phyloP scores from a whole-genome alignment of 495 filamentous ascomycete genomes.

The Friedmanniomyces simplex region DNA sequence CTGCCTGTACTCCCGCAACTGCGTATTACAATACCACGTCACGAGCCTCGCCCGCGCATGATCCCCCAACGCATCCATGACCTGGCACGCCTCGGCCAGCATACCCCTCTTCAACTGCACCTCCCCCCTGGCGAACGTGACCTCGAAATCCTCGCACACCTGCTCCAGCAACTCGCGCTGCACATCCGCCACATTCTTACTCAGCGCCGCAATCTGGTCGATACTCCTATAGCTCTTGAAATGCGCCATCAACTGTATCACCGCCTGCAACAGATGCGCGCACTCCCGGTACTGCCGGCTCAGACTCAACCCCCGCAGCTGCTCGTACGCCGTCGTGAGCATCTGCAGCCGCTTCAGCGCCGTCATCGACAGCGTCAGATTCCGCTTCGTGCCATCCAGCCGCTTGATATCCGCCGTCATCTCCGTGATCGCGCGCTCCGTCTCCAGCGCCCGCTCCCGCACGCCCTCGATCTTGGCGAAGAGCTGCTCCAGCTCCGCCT shows the following conservation, averaged over 20 bases:
- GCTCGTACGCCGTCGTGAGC: conserved; percentile 96
- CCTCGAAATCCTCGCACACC: conserved; percentile 95
- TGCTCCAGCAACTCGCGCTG: conserved; percentile 92
- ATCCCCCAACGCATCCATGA: conserved; percentile 93
- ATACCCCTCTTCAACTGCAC: conserved; percentile 56
- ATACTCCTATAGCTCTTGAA: conserved; percentile 98
- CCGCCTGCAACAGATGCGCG: conserved; percentile 85
- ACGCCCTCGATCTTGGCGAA: conserved; percentile 96
- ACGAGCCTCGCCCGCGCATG: conserved; percentile 71
- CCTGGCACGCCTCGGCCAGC: conserved; percentile 76
- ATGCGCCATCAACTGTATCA: conserved; percentile 95
- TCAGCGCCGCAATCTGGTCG: conserved; percentile 91
- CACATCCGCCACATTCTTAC: conserved; percentile 85
- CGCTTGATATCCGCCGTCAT: conserved; percentile 99
- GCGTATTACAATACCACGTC: conserved; percentile 97
- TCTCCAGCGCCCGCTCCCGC: conserved; percentile 76
- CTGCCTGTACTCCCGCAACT: conserved; percentile 88
- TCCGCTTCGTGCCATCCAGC: conserved; percentile 90
- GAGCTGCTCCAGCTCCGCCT: conserved; percentile 76
- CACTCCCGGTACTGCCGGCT: conserved; percentile 93
- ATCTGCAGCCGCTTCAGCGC: conserved; percentile 95
- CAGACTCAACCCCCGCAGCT: conserved; percentile 73
- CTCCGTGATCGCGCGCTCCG: conserved; percentile 89
- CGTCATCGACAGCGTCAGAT: conserved; percentile 95
- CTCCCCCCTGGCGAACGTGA: conserved; percentile 85